A percentile compares a stretch with the other conserved stretches of the same genome.
Conservation (phyloP, 179 eudicot species). For the Patellifolia procumbens region DNA sequence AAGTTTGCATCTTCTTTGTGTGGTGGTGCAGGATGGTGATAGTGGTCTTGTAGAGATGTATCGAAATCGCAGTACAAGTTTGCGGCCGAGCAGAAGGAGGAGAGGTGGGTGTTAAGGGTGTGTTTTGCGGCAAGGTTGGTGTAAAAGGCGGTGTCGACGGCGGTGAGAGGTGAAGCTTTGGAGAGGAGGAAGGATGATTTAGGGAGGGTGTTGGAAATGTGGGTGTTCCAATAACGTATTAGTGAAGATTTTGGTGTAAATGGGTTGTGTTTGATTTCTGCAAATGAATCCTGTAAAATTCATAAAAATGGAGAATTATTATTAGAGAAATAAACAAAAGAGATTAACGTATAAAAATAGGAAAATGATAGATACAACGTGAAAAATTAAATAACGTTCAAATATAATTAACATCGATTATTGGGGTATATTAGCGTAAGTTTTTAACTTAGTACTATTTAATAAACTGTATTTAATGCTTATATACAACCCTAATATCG, state of each 20-base stretch:
- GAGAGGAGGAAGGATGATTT: conserved; percentile 42
- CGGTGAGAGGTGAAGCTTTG: conserved; percentile 47
- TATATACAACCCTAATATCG: no score
- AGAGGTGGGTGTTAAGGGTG: conserved; percentile 28
- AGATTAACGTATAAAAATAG: background rate
- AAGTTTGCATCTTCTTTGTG: conserved; percentile 29
- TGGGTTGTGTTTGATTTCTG: conserved; percentile 31
- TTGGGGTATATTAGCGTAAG: no score
- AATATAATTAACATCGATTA: no score
- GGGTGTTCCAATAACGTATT: conserved; percentile 47
- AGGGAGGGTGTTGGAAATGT: conserved; percentile 40
- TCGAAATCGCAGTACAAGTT: conserved; percentile 43
- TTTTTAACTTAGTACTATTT: no score
- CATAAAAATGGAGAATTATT: background rate
- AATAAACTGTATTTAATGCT: no score
- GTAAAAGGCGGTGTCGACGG: conserved; percentile 31
- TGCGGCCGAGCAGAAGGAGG: conserved; percentile 40
- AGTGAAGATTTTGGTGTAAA: conserved; percentile 44
- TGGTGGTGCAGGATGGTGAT: background rate
- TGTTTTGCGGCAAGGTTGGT: conserved; percentile 27
- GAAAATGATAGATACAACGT: no score
- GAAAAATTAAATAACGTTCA: no score
- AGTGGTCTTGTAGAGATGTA: background rate
- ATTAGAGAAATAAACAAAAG: background rate
- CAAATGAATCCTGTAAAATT: conserved; percentile 33